Base-by-base conservation (phyloP, 169 alveolate species). In the Amoebophrya sp. region DNA sequence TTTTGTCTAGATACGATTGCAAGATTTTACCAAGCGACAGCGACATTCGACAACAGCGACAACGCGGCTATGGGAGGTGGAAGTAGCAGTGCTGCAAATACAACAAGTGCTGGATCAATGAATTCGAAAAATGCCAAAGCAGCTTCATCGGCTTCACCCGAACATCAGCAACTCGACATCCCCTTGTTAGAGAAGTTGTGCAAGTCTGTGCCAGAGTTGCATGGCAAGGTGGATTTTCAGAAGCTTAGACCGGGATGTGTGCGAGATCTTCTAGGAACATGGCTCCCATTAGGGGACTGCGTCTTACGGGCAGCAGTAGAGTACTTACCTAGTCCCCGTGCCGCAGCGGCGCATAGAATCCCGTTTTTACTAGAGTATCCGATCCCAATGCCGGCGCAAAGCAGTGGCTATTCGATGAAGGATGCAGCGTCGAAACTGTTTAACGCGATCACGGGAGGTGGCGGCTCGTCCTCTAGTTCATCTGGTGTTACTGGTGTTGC, bases 171-270 rank as follows among this genome's bases (percentile, higher is more conserved):
- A n/a, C n/a, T n/a, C 2, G 83, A 65, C 26, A 1, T 65, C 10
- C 83, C 83, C n/a, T 26, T 65, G 83, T 36, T 65, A 36, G 83
- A 65, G n/a, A 65, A 65, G 83, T 26, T 65, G 83, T 65, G 83
- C 26, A 1, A 18, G 33, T 36, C 83, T 1, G 83, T 65, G 36
- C 83, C 83, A 10, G 83, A 65, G 83, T 36, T 65, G n/a, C n/a
- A n/a, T 36, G 83, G 38, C 33, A 29, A 65, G 33, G 83, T 65
- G 36, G 83, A 65, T 26, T 36, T 65, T 10, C 0, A 29, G 2
- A 65, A 65, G 26, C 26, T 65, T 1, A 29, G 83, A 18, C 26
- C 83, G 83, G 83, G 83, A 1, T 65, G 83, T 26, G 83, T 65
- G 33, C 83, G 83, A 29, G 83, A 65, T 0, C n/a, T 65, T 29